Evolutionary conservation across 108 stramenopile genomes (phyloP).

Genomic region (Fragilariopsis cylindrus): DNA sequence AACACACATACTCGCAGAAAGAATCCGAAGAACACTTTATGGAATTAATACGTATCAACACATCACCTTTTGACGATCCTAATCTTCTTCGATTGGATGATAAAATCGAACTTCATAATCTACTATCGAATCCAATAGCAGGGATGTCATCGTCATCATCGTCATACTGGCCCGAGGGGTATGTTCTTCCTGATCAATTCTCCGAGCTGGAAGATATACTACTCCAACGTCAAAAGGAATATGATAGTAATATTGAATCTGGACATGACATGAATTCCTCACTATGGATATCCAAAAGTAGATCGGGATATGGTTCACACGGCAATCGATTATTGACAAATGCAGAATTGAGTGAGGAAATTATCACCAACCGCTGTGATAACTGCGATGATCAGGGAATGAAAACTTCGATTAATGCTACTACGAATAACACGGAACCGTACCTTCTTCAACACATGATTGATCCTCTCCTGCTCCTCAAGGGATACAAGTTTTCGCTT

Average conservation of each 20-base stretch:
- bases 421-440: not conserved
- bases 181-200: constrained; percentile 36
- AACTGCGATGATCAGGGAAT: too few species aligned
- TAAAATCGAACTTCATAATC: constrained; percentile 55
- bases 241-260: too few species aligned
- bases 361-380: not conserved
- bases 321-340: constrained; percentile 61
- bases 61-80: constrained; percentile 70
- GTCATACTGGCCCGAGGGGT: constrained; percentile 45
- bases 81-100: constrained; percentile 61
- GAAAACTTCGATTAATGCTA: not conserved
- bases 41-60: constrained; percentile 49
- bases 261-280: not conserved
- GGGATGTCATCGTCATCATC: not conserved
- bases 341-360: constrained; percentile 18
- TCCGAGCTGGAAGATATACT: constrained; percentile 15
- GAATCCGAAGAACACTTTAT: constrained; percentile 16
- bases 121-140: constrained; percentile 25
- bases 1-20: not conserved
- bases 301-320: constrained; percentile 77
- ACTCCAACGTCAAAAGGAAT: constrained; percentile 1
- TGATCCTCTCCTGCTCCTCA: constrained; percentile 51
- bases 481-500: constrained; percentile 64
- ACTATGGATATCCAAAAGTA: constrained; percentile 63
- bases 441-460: constrained; percentile 66